Conservation (phyloP, 2,329 filamentous ascomycete genomes). For the Cladosporium sp. region DNA sequence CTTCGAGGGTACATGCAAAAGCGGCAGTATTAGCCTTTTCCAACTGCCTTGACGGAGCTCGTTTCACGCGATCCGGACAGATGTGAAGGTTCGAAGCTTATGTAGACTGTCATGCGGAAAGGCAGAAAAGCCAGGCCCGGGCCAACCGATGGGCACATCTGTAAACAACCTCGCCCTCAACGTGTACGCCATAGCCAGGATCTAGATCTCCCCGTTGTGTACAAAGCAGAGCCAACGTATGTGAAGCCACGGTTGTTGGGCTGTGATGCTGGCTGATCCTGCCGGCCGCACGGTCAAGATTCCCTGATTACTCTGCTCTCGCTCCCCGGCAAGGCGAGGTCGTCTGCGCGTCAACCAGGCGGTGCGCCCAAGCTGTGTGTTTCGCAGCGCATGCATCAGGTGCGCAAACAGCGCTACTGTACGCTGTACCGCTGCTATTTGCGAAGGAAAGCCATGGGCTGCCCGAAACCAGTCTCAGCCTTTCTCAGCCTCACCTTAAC, state of each 20-base stretch:
- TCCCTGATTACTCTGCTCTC: neutral
- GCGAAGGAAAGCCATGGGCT: neutral
- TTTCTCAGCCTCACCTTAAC: neutral
- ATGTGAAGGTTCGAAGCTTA: conserved; percentile 12
- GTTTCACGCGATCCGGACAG: conserved; percentile 11
- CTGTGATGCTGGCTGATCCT: conserved; percentile 7
- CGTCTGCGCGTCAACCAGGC: conserved; percentile 10
- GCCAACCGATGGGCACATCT: neutral
- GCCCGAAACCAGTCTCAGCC: neutral
- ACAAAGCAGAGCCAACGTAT: neutral
- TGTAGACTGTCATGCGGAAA: conserved; percentile 13
- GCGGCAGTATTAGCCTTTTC: conserved; percentile 5
- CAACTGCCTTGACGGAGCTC: conserved; percentile 1
- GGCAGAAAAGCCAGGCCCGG: conserved; percentile 8
- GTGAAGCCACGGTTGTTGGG: conserved; percentile 6
- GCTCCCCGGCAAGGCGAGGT: neutral
- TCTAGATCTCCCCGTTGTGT: conserved; percentile 2
- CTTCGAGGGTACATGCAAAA: conserved; percentile 1
- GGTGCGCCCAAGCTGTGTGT: conserved; percentile 9
- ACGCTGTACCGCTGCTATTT: neutral
- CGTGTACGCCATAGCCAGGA: neutral
- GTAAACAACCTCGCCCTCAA: conserved; percentile 4
- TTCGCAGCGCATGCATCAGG: conserved; percentile 4
- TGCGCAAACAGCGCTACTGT: neutral
- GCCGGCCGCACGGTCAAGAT: conserved; percentile 1